Evolutionary conservation across 1,284 basidiomycete genomes (phyloP), one percentile per base, ranked within the genome.

Genomic region (Ustilago shanxiensis): DNA sequence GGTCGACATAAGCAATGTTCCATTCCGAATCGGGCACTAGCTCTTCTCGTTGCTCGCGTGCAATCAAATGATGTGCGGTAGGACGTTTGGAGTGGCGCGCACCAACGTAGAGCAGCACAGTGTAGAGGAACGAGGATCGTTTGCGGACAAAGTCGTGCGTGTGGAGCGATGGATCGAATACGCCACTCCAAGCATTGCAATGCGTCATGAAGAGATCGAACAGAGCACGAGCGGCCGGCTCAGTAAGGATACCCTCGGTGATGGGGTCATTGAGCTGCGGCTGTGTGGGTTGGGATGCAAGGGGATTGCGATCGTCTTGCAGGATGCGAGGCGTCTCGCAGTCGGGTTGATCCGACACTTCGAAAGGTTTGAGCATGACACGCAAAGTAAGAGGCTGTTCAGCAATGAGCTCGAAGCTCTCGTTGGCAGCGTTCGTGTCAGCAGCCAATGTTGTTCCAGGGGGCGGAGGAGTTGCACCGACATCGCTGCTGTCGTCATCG

Each of bases 131-230:
- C 1, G 67, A 67, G 28, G 76, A 78, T 3, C 76, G 67, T 49
- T 72, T 73, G 22, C 76, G 53, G 28, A 78, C 65, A 72, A 75
- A 79, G 50, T 79, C 77, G 69, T 79, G 72, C 2, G 77, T 72
- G 35, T 75, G 65, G 3, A 79, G 77, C 50, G 35, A 51, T 11
- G 65, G 69, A 41, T 79, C 77, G 9, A 79, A 67, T 4, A 70
- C 45, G 28, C 62, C 60, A 47, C 68, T 69, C 72, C 72, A 75
- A 5, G 62, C 52, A 37, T 75, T 79, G 57, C 64, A 66, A 63
- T 69, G 53, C 1, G 35, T 47, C 68, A 79, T 79, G 63, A 72
- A 79, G 24, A 68, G 60, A 18, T 71, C 72, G 28, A 79, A 79
- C 7, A 79, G 63, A 4, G 67, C 67, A 14, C 72, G 65, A 11